These are phyloP conservation scores for Pichia thaimueangensis DNA, from an alignment of 805 yeast genomes.

Conservation along the genomic window DNA sequence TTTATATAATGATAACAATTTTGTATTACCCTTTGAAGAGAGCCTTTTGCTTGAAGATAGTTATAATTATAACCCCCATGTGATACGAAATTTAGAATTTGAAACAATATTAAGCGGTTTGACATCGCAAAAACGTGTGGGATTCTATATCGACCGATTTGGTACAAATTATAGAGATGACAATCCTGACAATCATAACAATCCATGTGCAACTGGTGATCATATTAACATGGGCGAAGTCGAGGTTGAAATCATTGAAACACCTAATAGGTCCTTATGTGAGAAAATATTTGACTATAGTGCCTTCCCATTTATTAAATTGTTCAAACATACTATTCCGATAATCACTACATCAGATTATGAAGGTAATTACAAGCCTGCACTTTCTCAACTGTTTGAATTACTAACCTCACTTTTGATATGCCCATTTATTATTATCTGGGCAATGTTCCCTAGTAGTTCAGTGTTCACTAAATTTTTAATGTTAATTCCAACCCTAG, in stretches of 20 bases:
- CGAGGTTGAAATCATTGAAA: constrained; percentile 8
- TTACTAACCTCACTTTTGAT: constrained; percentile 18
- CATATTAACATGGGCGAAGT: neutral
- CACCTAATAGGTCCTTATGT: neutral
- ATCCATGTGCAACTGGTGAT: neutral
- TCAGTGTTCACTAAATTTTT: neutral
- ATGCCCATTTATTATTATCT: constrained; percentile 19
- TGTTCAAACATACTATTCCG: constrained; percentile 23
- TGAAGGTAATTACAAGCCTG: constrained; percentile 18
- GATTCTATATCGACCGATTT: constrained; percentile 9
- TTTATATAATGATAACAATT: constrained; percentile 22
- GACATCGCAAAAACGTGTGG: constrained; percentile 19
- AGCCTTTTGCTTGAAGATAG: constrained; percentile 25
- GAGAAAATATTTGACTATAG: constrained; percentile 12
- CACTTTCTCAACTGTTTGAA: constrained; percentile 14
- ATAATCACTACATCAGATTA: constrained; percentile 19
- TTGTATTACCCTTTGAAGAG: constrained; percentile 17
- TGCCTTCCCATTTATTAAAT: constrained; percentile 17
- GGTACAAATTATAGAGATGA: constrained; percentile 13
- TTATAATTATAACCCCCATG: constrained; percentile 26
- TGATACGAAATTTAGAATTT: constrained; percentile 25
- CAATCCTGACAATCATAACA: neutral
- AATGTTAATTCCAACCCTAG: constrained; percentile 7
- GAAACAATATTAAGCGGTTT: constrained; percentile 22
- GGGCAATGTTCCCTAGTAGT: constrained; percentile 17